phyloP scores from a whole-genome alignment of 1,284 basidiomycete genomes.

The Ustilago sp. region DNA sequence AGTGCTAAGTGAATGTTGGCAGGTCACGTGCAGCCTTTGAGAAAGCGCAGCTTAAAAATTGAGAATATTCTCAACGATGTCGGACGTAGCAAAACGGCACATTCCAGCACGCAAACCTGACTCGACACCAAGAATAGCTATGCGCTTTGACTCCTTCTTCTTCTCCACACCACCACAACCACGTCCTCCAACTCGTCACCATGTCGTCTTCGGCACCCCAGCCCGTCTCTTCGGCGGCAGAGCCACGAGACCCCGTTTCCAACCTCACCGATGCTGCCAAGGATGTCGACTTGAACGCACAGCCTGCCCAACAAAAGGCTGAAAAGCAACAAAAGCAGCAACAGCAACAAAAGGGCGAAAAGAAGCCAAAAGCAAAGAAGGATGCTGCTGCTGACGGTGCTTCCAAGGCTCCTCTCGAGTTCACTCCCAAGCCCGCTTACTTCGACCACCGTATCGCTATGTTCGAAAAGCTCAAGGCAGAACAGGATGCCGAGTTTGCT shows the following conservation, averaged over 20 bases:
- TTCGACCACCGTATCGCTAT: conserved; percentile 90
- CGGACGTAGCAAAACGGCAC: conserved; percentile 5
- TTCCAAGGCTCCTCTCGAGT: conserved; percentile 70
- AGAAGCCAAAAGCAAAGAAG: conserved; percentile 58
- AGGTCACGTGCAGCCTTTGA: conserved; percentile 29
- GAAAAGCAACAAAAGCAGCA: conserved; percentile 37
- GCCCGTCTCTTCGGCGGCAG: conserved; percentile 53
- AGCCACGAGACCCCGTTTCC: conserved; percentile 47
- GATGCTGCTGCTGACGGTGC: conserved; percentile 40
- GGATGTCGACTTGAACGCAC: conserved; percentile 45
- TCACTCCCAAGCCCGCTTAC: conserved; percentile 85
- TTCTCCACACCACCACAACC: neutral
- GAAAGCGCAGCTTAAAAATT: neutral
- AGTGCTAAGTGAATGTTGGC: conserved; percentile 5
- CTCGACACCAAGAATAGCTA: conserved; percentile 7
- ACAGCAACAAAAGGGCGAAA: conserved; percentile 53
- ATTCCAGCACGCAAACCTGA: conserved; percentile 18
- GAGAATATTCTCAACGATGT: neutral
- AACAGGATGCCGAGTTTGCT: conserved; percentile 83
- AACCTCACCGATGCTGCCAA: conserved; percentile 53
- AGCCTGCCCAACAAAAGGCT: conserved; percentile 19
- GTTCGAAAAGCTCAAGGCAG: conserved; percentile 87
- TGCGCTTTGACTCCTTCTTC: conserved; percentile 15
- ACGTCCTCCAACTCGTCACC: conserved; percentile 7
- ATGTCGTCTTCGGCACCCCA: conserved; percentile 54